These are phyloP conservation scores for Trichoderma arundinaceum DNA, from an alignment of 2,329 filamentous ascomycete species.

Conservation along the genomic window DNA sequence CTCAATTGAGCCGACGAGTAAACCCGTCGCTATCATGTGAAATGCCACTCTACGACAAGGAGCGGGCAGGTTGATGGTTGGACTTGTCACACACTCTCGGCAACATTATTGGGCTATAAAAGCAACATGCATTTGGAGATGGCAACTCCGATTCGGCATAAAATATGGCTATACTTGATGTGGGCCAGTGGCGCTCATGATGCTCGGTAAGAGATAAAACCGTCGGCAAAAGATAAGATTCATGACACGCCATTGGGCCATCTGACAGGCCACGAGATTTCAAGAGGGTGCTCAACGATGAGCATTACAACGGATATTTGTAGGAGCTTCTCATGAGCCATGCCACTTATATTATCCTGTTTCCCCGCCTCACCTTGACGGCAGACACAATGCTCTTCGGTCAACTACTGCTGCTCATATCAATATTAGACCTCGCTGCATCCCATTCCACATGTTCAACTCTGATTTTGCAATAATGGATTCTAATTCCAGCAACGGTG, in stretches of 20 bases:
- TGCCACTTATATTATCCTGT: background rate
- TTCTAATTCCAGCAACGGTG: background rate
- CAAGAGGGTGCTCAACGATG: background rate
- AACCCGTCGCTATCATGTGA: background rate
- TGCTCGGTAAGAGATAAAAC: background rate
- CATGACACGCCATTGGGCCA: background rate
- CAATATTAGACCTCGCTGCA: background rate
- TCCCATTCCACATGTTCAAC: background rate
- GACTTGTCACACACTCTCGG: too few species aligned
- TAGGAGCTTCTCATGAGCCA: background rate
- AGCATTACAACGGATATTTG: background rate
- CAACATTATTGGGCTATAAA: background rate
- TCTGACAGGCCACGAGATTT: background rate
- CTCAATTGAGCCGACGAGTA: too few species aligned
- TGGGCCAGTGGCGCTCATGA: background rate
- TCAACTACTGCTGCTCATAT: background rate
- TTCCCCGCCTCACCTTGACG: background rate
- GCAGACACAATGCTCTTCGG: background rate
- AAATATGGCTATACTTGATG: background rate
- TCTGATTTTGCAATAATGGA: background rate
- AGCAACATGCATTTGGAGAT: background rate
- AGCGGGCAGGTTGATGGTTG: background rate
- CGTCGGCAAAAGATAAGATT: constrained; percentile 8
- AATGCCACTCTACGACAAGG: background rate
- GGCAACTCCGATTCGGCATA: background rate